A percentile compares a stretch with the other conserved stretches of the same genome.
Evolutionary conservation across 768 basidiomycete species (phyloP).

Genomic region (Suillus spraguei): DNA sequence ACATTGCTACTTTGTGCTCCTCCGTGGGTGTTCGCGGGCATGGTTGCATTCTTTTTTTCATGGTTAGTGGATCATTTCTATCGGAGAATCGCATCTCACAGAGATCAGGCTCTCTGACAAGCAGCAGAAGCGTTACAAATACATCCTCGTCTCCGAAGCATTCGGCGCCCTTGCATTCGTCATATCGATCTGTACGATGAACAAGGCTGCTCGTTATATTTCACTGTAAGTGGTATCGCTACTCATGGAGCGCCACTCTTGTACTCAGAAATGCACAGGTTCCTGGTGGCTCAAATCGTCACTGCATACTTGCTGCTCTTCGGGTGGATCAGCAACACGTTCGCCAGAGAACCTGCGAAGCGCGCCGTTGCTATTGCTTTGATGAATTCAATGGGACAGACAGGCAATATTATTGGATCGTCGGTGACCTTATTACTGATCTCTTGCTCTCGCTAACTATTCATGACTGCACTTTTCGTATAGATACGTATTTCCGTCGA

Average conservation of each 20-base stretch:
- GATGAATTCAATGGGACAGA: not conserved
- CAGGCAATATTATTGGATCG: not conserved
- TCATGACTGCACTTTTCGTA: not conserved
- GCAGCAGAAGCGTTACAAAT: not conserved
- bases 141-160: not conserved
- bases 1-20: not conserved
- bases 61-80: not conserved
- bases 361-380: conserved; percentile 1
- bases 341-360: conserved; percentile 2
- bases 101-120: not conserved
- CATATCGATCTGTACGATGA: not conserved
- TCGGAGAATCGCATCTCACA: not conserved
- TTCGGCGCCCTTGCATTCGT: not conserved
- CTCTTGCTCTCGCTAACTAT: not conserved
- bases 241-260: not conserved
- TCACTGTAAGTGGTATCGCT: not conserved
- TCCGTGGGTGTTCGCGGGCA: not conserved
- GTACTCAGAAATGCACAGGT: not conserved
- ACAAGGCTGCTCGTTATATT: not conserved
- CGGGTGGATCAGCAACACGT: not conserved
- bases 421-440: not conserved
- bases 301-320: not conserved
- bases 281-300: not conserved
- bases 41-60: not conserved
- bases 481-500: not conserved